Base-by-base conservation (phyloP, 2,329 filamentous ascomycete species). In the Talaromyces atroroseus region DNA sequence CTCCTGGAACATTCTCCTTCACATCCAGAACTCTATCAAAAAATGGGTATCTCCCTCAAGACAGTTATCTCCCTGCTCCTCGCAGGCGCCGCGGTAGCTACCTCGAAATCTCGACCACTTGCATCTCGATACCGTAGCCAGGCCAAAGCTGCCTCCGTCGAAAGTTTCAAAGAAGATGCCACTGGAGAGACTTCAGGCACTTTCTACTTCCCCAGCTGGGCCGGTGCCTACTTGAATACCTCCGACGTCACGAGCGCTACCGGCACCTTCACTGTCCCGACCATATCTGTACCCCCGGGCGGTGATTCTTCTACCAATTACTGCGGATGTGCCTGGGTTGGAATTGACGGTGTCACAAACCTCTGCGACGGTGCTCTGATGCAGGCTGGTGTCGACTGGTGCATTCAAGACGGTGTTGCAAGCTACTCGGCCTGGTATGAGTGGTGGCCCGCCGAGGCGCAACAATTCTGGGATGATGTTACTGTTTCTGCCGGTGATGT, bases 241-340 rank as follows among this genome's bases (percentile, higher is more conserved):
- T 29, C 23, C 24, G 54, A 42, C 14, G 49, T 48, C 0, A 57
- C 54, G 11, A 24, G 42, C 11, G 42, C 47, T 5, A 48, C 49
- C 0, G 54, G 54, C 14, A 57, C 44, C 26, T 57, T 52, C 36
- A 40, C 29, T 3, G 44, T 57, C 8, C 54, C 54, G 5, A 52
- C 29, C 1, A 40, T 49, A 10, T 40, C 49, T 5, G 14, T 36
- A 5, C 49, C 49, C 7, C 6, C 54, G 5, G 54, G 54, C 23
- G 49, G 54, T 18, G 24, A 57, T 40, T 8, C 54, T 21, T 21
- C 51, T 7, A 57, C 36, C 26, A 65, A 67, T 24, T 86, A 85
- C 68, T 87, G 84, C 61, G 82, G 82, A 42, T 84, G 84, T 16
- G 82, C 80, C 0, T 87, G 80, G 64, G 68, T 74, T 52, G 84